Evolutionary conservation across 768 basidiomycete species (phyloP), one percentile per base, ranked within the genome.

Genomic region (Harrya chromipes): DNA sequence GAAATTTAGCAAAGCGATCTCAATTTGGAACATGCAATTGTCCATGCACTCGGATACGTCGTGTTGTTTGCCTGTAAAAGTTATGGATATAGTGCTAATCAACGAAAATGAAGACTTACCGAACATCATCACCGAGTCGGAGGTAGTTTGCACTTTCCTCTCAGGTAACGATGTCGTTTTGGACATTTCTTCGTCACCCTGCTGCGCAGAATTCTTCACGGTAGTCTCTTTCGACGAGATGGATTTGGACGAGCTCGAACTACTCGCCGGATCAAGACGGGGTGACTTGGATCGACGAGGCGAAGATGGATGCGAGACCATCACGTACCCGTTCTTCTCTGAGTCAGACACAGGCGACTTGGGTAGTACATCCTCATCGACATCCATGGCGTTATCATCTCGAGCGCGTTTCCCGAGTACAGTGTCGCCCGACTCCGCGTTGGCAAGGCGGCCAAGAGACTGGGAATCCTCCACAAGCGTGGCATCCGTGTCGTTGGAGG

Each of bases 31-130:
- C 78, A 99, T 88, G 73, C 94, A 94, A 61, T 98, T 98, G 69
- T 98, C 95, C 87, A 98, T 92, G 70, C 95, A 97, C 70, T 99
- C 97, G 0, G 95, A 87, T 12, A 98, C 94, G 65, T 99, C 97
- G 62, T 99, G 95, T 61, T 99, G 97, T 59, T 88, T 87, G 6
- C 95, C 94, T 92, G 49, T 34, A 8, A 49, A 52, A 40, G 24
- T 36, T 62, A 20, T 35, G 42, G 36, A 13, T 19, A 17, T 16
- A 29, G 44, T 34, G 6, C 26, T 53, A 17, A 19, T 12, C n/a
- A n/a, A 43, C 12, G 29, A 20, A 38, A 13, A 50, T 7, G 20
- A 17, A 14, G 26, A 60, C 80, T 58, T 64, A 91, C 90, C 91
- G 59, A 94, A 94, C 83, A 93, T 89, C 91, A 94, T 94, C 10